Conservation (phyloP, 805 yeast species). For the Yarrowia bubula region DNA sequence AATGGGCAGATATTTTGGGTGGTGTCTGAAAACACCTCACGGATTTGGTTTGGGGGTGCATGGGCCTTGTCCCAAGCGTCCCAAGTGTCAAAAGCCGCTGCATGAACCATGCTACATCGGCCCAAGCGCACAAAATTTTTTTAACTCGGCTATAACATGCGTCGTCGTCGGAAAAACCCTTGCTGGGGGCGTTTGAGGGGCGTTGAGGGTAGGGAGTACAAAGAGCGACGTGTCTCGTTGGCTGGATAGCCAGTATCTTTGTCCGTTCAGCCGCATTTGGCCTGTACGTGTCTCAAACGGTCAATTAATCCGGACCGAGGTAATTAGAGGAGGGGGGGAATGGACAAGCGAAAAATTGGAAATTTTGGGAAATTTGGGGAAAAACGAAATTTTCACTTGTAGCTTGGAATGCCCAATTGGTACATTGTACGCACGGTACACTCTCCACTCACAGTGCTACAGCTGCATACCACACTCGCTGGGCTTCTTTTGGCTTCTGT, state of each 20-base stretch:
- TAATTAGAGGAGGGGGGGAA: not conserved
- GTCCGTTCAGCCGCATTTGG: too few relatives aligned
- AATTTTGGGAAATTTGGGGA: too few relatives aligned
- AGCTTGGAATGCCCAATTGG: too few relatives aligned
- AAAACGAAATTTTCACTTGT: too few relatives aligned
- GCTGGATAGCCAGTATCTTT: too few relatives aligned
- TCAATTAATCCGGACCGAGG: not conserved
- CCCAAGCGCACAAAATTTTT: not conserved
- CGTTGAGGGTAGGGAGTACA: not conserved
- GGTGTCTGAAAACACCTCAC: too few relatives aligned
- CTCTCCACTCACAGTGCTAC: too few relatives aligned
- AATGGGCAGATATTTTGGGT: constrained; percentile 5
- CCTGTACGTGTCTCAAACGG: too few relatives aligned
- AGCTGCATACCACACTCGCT: not conserved
- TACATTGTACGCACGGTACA: too few relatives aligned
- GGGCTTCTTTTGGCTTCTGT: not conserved
- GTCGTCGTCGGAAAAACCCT: not conserved
- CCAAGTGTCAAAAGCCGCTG: not conserved
- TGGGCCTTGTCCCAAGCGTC: not conserved
- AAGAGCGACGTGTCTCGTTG: too few relatives aligned
- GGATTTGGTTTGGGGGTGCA: too few relatives aligned
- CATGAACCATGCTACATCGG: not conserved
- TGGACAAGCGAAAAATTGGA: too few relatives aligned
- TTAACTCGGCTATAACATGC: not conserved
- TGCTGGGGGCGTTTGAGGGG: not conserved